A percentile compares a stretch with the other conserved stretches of the same genome.
phyloP scores from a whole-genome alignment of 1,139 yeast species.

The Debaryomyces robertsiae region DNA sequence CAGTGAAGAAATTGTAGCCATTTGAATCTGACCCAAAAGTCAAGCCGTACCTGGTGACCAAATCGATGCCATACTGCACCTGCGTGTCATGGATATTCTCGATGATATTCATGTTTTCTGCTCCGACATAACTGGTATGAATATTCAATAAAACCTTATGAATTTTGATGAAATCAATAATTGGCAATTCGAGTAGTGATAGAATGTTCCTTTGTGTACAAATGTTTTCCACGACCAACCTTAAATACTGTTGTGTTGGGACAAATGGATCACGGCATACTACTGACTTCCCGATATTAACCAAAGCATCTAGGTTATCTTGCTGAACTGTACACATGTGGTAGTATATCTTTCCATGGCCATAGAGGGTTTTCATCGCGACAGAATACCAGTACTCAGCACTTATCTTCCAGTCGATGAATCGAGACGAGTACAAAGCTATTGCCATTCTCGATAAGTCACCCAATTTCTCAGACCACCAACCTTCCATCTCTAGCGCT shows the following conservation, averaged over 20 bases:
- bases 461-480: slow-evolving; percentile 80
- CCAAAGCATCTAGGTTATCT: slow-evolving; percentile 77
- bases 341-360: slow-evolving; percentile 78
- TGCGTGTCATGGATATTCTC: slow-evolving; percentile 46
- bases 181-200: slow-evolving; percentile 58
- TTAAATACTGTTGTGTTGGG: slow-evolving; percentile 74
- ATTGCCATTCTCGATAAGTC: slow-evolving; percentile 83
- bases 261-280: slow-evolving; percentile 80
- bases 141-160: slow-evolving; percentile 61
- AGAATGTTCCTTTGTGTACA: slow-evolving; percentile 70
- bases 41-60: slow-evolving; percentile 68
- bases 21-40: slow-evolving; percentile 70
- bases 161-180: slow-evolving; percentile 65
- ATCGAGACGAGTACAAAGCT: slow-evolving; percentile 73
- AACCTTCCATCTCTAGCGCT: slow-evolving; percentile 61
- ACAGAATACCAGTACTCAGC: slow-evolving; percentile 78
- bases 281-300: slow-evolving; percentile 75
- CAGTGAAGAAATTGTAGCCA: slow-evolving; percentile 64
- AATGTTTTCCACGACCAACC: slow-evolving; percentile 76
- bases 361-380: slow-evolving; percentile 70
- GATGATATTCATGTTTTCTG: slow-evolving; percentile 16
- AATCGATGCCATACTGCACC: slow-evolving; percentile 57
- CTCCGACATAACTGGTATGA: slow-evolving; percentile 44
- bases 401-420: slow-evolving; percentile 78
- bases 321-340: slow-evolving; percentile 85